phyloP scores from a whole-genome alignment of 2,329 filamentous ascomycete genomes.

The Exserohilum turcica region DNA sequence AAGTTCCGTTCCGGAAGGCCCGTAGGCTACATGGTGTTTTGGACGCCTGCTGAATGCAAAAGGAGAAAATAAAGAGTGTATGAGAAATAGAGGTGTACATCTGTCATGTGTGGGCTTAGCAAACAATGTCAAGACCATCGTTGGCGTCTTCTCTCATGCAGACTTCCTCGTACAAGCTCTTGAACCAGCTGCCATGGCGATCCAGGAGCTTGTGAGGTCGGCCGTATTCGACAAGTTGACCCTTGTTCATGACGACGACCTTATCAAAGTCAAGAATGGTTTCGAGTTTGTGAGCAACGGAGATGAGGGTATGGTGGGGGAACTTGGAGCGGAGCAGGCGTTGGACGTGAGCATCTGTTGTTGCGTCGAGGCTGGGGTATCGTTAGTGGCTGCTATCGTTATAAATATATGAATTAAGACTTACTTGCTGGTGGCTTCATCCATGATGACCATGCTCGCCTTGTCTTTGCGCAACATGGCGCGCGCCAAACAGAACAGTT shows the following conservation, averaged over 20 bases:
- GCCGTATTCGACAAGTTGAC: constrained; percentile 54
- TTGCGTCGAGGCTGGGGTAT: constrained; percentile 57
- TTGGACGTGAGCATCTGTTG: constrained; percentile 64
- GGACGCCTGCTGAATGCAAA: not conserved
- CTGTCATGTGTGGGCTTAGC: not conserved
- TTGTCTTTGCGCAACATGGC: constrained; percentile 56
- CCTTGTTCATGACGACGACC: constrained; percentile 59
- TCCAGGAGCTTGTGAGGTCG: constrained; percentile 37
- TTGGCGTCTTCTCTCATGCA: constrained; percentile 1
- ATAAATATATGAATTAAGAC: not conserved
- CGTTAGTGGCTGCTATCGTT: constrained; percentile 5
- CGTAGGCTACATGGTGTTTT: not conserved
- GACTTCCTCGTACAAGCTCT: constrained; percentile 36
- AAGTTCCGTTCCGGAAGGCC: not conserved
- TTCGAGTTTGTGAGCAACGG: constrained; percentile 62
- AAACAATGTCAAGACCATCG: constrained; percentile 2
- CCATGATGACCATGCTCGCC: constrained; percentile 36
- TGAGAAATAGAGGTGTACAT: no score
- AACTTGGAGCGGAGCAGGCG: constrained; percentile 61
- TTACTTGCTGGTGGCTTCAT: constrained; percentile 45
- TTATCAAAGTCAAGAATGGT: constrained; percentile 61
- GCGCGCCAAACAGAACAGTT: constrained; percentile 67
- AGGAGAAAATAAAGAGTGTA: not conserved
- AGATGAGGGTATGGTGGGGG: constrained; percentile 62
- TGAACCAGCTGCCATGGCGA: constrained; percentile 39